A percentile compares a stretch with the other conserved stretches of the same genome.
phyloP scores from a whole-genome alignment of 2,329 filamentous ascomycete genomes.

The Fusarium sp. region DNA sequence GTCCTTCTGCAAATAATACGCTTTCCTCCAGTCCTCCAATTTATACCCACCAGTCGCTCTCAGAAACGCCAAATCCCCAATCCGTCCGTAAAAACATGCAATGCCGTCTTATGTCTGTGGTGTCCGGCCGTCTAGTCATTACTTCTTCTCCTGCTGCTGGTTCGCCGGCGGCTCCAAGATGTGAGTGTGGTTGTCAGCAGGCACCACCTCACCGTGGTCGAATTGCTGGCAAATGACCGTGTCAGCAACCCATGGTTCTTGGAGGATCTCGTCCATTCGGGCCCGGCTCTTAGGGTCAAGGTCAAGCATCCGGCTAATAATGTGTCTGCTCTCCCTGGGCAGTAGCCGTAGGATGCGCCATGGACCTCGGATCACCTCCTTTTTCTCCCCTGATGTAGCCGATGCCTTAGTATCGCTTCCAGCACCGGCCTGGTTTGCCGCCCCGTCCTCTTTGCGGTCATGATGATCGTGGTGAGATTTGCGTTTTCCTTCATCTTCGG shows the following conservation, averaged over 20 bases:
- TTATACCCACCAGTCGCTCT: slow-evolving; percentile 35
- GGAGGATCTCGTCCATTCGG: slow-evolving; percentile 86
- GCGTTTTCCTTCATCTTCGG: slow-evolving; percentile 54
- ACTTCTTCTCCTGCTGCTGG: slow-evolving; percentile 52
- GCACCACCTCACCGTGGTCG: slow-evolving; percentile 77
- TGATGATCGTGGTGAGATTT: slow-evolving; percentile 35
- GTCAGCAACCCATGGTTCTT: slow-evolving; percentile 91
- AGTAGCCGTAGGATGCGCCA: slow-evolving; percentile 91
- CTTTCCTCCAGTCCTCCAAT: slow-evolving; percentile 34
- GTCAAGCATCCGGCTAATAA: slow-evolving; percentile 94
- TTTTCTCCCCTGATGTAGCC: slow-evolving; percentile 64
- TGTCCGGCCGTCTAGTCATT: slow-evolving; percentile 20
- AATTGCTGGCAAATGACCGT: slow-evolving; percentile 88
- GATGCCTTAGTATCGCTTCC: slow-evolving; percentile 35
- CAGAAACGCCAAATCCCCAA: slow-evolving; percentile 45
- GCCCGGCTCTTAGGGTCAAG: slow-evolving; percentile 88
- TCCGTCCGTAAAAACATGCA: slow-evolving; percentile 12
- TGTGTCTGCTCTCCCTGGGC: slow-evolving; percentile 89
- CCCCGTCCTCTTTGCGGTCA: slow-evolving; percentile 39
- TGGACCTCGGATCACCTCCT: slow-evolving; percentile 90
- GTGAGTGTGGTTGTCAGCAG: slow-evolving; percentile 85
- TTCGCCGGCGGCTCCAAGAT: slow-evolving; percentile 81
- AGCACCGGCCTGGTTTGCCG: slow-evolving; percentile 23
- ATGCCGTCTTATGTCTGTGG: slow-evolving; percentile 11
- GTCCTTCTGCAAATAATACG: slow-evolving; percentile 35